phyloP scores from a whole-genome alignment of 1,284 basidiomycete species.

The Ustanciosporium gigantosporum region DNA sequence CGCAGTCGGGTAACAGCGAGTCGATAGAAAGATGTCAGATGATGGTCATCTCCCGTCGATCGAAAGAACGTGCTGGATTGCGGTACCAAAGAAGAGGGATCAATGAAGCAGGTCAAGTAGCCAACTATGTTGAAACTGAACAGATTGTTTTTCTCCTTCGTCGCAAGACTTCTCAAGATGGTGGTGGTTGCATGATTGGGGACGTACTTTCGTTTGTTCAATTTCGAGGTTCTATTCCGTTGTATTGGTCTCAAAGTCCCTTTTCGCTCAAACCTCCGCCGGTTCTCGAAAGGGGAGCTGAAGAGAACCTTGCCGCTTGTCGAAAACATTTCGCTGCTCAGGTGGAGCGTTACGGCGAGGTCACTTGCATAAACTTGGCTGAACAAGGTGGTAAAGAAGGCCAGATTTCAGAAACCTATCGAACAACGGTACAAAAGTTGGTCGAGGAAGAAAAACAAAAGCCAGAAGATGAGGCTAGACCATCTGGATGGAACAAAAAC shows the following conservation, averaged over 20 bases:
- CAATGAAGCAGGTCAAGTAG: constrained; percentile 94
- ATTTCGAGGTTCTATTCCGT: constrained; percentile 77
- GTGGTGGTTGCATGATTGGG: constrained; percentile 65
- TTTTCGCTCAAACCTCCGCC: constrained; percentile 76
- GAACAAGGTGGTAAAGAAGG: constrained; percentile 88
- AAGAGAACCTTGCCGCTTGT: constrained; percentile 67
- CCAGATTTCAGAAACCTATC: constrained; percentile 76
- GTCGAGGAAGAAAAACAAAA: constrained; percentile 81
- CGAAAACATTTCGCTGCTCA: constrained; percentile 61
- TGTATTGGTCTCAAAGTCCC: constrained; percentile 98
- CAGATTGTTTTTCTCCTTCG: constrained; percentile 69
- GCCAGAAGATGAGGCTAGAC: constrained; percentile 67
- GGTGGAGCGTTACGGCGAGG: constrained; percentile 67
- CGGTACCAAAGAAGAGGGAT: constrained; percentile 95
- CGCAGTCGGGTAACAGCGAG: neutral
- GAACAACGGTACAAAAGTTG: constrained; percentile 68
- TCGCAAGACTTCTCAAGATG: neutral
- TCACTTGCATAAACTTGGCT: constrained; percentile 71
- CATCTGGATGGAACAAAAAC: constrained; percentile 83
- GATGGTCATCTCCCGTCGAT: constrained; percentile 78
- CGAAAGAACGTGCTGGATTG: constrained; percentile 93
- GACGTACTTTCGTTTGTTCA: constrained; percentile 86
- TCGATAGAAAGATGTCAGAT: constrained; percentile 62
- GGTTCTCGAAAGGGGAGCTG: constrained; percentile 90
- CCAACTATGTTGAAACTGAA: constrained; percentile 98